These are phyloP conservation scores for Triticum dicoccoides DNA, from an alignment of 176 grass and related monocot genomes.

Conservation along the genomic window DNA sequence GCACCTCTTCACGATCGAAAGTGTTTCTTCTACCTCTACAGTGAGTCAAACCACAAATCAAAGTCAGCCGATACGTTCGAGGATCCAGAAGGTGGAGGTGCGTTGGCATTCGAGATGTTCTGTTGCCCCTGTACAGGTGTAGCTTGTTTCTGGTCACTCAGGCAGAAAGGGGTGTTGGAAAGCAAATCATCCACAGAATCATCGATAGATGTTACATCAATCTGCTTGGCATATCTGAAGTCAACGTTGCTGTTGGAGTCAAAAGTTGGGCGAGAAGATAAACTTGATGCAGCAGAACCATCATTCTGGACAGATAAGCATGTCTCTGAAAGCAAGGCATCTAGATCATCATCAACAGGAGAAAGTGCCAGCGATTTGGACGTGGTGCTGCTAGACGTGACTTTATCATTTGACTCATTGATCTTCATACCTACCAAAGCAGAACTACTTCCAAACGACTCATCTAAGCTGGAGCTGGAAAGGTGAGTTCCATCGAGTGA, in stretches of 20 bases:
- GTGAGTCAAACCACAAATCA: constrained; percentile 85
- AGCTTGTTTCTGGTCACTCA: constrained; percentile 35
- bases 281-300: constrained; percentile 1
- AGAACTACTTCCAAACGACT: background rate
- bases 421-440: background rate
- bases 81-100: constrained; percentile 2
- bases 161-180: constrained; percentile 10
- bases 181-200: constrained; percentile 54
- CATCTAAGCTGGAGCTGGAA: constrained; percentile 40
- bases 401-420: background rate
- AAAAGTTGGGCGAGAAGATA: constrained; percentile 11
- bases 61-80: constrained; percentile 55
- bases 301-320: constrained; percentile 23
- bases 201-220: constrained; percentile 34
- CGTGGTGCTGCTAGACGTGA: background rate
- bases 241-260: constrained; percentile 1
- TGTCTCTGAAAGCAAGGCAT: constrained; percentile 64
- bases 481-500: constrained; percentile 50
- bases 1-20: background rate
- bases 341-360: constrained; percentile 49
- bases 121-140: background rate
- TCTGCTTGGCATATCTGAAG: constrained; percentile 11
- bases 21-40: constrained; percentile 10
- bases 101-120: background rate
- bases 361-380: background rate